These are phyloP conservation scores for Tetrahymena elliotti DNA, from an alignment of 73 alveolate species.

Conservation along the genomic window DNA sequence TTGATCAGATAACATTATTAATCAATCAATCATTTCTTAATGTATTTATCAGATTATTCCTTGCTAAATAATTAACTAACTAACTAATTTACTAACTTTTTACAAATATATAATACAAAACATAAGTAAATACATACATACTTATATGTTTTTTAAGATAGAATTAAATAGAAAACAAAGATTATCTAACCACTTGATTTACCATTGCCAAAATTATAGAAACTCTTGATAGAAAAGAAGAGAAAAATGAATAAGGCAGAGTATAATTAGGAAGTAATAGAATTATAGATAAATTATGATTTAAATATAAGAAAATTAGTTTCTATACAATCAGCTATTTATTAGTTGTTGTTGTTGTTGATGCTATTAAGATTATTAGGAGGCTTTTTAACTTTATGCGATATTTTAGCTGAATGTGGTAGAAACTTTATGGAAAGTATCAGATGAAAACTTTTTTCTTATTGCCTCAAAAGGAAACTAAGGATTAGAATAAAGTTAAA, in stretches of 20 bases:
- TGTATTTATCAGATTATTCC: neutral
- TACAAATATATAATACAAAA: neutral
- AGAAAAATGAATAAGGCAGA: neutral
- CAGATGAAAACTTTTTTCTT: neutral
- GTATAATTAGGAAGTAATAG: neutral
- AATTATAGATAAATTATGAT: neutral
- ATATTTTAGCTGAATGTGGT: neutral
- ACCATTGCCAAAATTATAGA: neutral
- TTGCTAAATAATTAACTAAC: neutral
- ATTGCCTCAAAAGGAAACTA: neutral
- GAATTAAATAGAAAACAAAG: too few species aligned
- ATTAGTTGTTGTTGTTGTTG: neutral
- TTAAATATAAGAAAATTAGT: neutral
- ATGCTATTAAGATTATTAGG: neutral
- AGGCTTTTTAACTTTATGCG: neutral
- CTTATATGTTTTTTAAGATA: too few species aligned
- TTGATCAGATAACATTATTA: neutral
- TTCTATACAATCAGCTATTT: neutral
- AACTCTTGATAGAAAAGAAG: neutral
- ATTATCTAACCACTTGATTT: too few species aligned
- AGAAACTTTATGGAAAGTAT: neutral
- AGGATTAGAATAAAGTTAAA: neutral
- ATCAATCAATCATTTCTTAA: too few species aligned
- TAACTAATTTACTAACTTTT: too few species aligned
- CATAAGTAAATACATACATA: too few species aligned